phyloP scores from a whole-genome alignment of 108 stramenopile genomes.

The Cyclostephanos invisitatus region DNA sequence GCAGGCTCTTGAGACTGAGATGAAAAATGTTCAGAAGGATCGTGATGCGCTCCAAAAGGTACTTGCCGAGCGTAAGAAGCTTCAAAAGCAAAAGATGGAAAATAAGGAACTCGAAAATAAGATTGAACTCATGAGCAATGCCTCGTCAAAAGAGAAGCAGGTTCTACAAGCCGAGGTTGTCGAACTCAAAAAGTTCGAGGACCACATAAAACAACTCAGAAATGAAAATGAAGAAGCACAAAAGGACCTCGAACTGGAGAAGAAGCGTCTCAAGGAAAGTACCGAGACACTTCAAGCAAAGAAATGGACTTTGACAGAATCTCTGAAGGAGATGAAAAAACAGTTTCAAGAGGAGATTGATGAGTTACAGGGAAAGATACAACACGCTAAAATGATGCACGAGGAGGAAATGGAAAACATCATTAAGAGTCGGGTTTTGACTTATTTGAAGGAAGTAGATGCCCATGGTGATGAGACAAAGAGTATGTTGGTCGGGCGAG shows the following conservation, averaged over 20 bases:
- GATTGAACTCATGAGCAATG: constrained; percentile 36
- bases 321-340: constrained; percentile 17
- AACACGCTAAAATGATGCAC: constrained; percentile 15
- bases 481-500: neutral
- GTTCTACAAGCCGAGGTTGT: constrained; percentile 27
- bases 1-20: constrained; percentile 29
- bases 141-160: constrained; percentile 30
- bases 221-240: constrained; percentile 17
- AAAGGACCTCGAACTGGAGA: constrained; percentile 34
- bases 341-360: constrained; percentile 24
- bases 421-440: constrained; percentile 20
- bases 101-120: constrained; percentile 35
- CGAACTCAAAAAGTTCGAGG: constrained; percentile 31
- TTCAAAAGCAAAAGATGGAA: constrained; percentile 38
- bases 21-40: constrained; percentile 31
- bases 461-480: neutral
- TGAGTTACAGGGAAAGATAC: constrained; percentile 30
- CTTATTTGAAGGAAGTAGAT: constrained; percentile 5
- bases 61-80: constrained; percentile 20
- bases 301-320: constrained; percentile 31
- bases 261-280: constrained; percentile 15
- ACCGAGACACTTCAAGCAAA: constrained; percentile 20
- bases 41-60: constrained; percentile 30
- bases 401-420: constrained; percentile 27
- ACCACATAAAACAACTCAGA: constrained; percentile 11